Base-by-base conservation (phyloP, 192 early-diverging fungal genomes). In the Coemansia reversa region DNA sequence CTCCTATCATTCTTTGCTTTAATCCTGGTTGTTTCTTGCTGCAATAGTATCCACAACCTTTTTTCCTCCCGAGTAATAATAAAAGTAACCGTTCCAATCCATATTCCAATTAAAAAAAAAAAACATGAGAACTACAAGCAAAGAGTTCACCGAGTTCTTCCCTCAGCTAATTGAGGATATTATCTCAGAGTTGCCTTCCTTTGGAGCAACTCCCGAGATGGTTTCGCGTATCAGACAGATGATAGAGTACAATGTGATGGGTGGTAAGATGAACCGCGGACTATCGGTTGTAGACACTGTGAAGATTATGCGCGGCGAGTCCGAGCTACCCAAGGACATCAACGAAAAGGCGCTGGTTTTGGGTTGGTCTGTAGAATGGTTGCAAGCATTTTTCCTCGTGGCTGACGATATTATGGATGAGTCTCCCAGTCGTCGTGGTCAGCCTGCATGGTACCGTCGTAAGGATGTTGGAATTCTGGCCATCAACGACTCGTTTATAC, bases 391-490 rank as follows among this genome's bases (percentile, higher is more conserved):
- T 79, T 98, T 99, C 87, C 87, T 99, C 58, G 93, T 99, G 12
- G 85, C 95, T 20, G 97, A 99, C 83, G 97, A 99, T 75, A 96
- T 99, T 74, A 99, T 98, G 96, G 97, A 99, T 78, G 83, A 82
- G 35, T 95, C 93, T 66, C 88, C 91, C 61, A 99, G 96, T 14
- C 92, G 97, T 55, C 92, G 97, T 70, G 95, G 96, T 16, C 92
- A 96, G 74, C 94, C 94, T 48, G 95, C 95, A 75, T 99, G 97
- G 97, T 99, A 96, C 87, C 86, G 86, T 58, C 75, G 86, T 77
- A 84, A 88, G 30, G 90, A 83, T 20, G 92, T 98, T 45, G 90
- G 91, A 12, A 87, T 89, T 66, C 79, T 93, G 66, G 97, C 96
- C 55, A 95, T 98, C 85, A 99, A 99, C 80, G 97, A 99, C 66